Conservation (phyloP, 2,329 filamentous ascomycete genomes). For the Zopfia rhizophila region DNA sequence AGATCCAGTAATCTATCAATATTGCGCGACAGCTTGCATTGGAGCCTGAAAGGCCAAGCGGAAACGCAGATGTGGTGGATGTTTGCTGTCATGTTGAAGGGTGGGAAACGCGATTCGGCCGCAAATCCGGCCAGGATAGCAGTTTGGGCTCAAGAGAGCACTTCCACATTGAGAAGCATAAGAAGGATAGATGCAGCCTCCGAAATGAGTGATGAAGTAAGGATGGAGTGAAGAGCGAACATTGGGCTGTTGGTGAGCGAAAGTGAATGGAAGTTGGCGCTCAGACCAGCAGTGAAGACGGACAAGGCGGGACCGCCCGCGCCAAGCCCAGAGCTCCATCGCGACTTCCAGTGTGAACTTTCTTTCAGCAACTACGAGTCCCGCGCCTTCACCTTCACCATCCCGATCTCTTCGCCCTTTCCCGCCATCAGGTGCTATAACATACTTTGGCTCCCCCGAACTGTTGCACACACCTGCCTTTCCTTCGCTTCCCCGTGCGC, state of each 20-base stretch:
- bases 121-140: no score
- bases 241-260: constrained; percentile 7
- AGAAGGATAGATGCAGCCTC: constrained; percentile 24
- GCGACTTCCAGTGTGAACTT: constrained; percentile 28
- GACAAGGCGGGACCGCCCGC: constrained; percentile 18
- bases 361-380: background rate
- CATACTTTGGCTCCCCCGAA: background rate
- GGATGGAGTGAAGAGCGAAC: constrained; percentile 2
- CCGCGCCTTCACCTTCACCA: constrained; percentile 3
- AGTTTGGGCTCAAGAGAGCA: no score
- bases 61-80: no score
- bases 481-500: constrained; percentile 1
- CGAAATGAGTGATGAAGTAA: constrained; percentile 1
- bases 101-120: no score
- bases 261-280: constrained; percentile 9
- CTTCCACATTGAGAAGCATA: constrained; percentile 8
- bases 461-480: background rate
- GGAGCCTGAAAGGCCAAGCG: no score
- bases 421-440: background rate
- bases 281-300: constrained; percentile 10
- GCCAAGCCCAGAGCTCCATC: constrained; percentile 29
- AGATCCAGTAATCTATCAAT: background rate
- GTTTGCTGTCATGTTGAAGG: no score
- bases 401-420: background rate
- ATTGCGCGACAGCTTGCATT: no score